Conservation (phyloP, 345 rosid genomes). For the Xanthoceras sorbifolium region DNA sequence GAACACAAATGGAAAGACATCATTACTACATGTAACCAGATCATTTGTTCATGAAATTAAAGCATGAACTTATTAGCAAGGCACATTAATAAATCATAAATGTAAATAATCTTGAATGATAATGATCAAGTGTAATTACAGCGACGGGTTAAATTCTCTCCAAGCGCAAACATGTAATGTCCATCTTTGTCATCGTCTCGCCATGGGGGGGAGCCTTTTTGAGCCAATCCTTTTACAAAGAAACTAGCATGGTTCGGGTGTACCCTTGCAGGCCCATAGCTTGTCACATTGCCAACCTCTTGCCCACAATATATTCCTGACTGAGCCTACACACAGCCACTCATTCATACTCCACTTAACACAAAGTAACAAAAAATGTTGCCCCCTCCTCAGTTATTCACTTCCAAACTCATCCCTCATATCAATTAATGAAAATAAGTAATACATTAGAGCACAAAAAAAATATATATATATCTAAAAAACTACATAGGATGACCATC, state of each 20-base stretch:
- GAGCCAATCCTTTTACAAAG: slow-evolving; percentile 57
- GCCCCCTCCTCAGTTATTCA: slow-evolving; percentile 19
- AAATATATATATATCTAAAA: background rate
- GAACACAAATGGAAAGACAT: background rate
- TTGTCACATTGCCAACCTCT: slow-evolving; percentile 60
- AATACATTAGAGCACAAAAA: background rate
- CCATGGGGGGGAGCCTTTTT: slow-evolving; percentile 66
- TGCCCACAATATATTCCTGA: slow-evolving; percentile 57
- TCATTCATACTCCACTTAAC: slow-evolving; percentile 47
- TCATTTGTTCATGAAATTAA: background rate
- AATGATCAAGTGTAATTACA: slow-evolving; percentile 62
- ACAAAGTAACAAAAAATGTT: slow-evolving; percentile 34
- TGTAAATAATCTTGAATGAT: slow-evolving; percentile 30
- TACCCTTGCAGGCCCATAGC: slow-evolving; percentile 59
- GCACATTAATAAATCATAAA: slow-evolving; percentile 15
- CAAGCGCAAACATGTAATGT: slow-evolving; percentile 66
- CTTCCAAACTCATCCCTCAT: slow-evolving; percentile 16
- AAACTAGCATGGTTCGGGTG: slow-evolving; percentile 46
- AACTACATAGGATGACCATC: background rate
- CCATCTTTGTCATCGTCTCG: slow-evolving; percentile 80
- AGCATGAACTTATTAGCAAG: slow-evolving; percentile 12
- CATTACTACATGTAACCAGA: background rate
- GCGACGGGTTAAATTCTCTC: slow-evolving; percentile 74
- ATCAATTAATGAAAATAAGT: slow-evolving; percentile 9
- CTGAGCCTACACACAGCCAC: slow-evolving; percentile 72